Base-by-base conservation (phyloP, 2,329 filamentous ascomycete genomes). In the Mycosphaerella sp. region DNA sequence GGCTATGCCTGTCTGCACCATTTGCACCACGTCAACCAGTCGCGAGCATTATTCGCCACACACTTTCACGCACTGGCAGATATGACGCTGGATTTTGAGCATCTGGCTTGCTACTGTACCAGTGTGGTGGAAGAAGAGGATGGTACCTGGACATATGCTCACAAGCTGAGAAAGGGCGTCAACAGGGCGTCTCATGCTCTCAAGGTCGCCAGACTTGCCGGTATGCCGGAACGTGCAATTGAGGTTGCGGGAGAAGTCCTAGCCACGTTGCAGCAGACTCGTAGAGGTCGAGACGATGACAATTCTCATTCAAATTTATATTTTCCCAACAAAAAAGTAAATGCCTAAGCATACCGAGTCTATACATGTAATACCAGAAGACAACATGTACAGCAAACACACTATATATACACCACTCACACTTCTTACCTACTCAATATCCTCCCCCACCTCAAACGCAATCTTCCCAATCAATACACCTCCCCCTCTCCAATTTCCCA, bases 51-150 rank as follows among this genome's bases (percentile, higher is more conserved):
- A 41, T 98, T 98, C 69, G 93, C 93, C 1, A 97, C 93, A 12
- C 93, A 98, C 71, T 98, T 97, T 66, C 92, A 98, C 70, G 77
- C 73, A 3, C 75, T 98, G 5, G 86, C 86, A 2, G 90, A 95
- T 66, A 80, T 95, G 75, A 88, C 86, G 0, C 70, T 69, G 6
- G 74, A 77, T 6, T 79, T 82, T 56, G 72, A 79, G 14, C 69
- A 73, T 38, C 74, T 95, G 48, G 86, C 81, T 39, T 82, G 82
- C 62, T 96, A 92, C 70, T 97, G 92, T 70, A 97, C 93, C 0
- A 89, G 96, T 71, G 82, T 98, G 7, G 78, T 84, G 21, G 91
- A 96, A 68, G 84, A 87, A 48, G 64, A 62, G 1, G 76, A 74
- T 6, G 72, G 77, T 0, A 80, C 82, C 0, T 98, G 96, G 69